Conservation (phyloP, 140 eudicot genomes). For the Anethum foeniculum region DNA sequence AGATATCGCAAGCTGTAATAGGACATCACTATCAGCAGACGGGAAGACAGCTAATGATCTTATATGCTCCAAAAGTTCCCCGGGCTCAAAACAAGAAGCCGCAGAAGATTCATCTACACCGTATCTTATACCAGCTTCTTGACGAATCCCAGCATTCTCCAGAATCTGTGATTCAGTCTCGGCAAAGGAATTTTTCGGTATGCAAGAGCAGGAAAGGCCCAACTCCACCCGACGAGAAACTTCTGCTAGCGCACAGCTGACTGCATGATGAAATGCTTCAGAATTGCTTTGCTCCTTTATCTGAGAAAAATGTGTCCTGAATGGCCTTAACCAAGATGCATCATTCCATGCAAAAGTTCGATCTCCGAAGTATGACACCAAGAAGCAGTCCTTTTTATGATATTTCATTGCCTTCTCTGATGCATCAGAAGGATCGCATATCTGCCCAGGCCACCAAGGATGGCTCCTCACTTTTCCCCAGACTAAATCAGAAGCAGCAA, state of each 20-base stretch:
- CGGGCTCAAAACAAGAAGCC: conserved; percentile 43
- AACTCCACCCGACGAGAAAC: conserved; percentile 56
- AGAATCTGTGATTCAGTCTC: conserved; percentile 24
- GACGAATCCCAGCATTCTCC: conserved; percentile 40
- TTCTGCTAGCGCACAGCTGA: conserved; percentile 52
- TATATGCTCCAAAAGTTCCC: conserved; percentile 25
- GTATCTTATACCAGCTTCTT: conserved; percentile 21
- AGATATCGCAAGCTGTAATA: conserved; percentile 27
- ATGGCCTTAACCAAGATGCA: conserved; percentile 42
- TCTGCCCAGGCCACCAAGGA: conserved; percentile 90
- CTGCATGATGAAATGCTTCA: conserved; percentile 44
- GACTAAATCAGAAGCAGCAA: conserved; percentile 46
- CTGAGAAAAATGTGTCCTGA: conserved; percentile 33
- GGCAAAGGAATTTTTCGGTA: conserved; percentile 21
- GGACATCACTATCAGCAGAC: conserved; percentile 27
- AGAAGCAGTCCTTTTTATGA: conserved; percentile 32
- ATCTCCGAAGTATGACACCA: conserved; percentile 66
- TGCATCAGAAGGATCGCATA: conserved; percentile 39
- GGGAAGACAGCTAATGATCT: conserved; percentile 28
- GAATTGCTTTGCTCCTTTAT: conserved; percentile 39
- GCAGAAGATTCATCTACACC: conserved; percentile 46
- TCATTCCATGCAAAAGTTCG: conserved; percentile 51
- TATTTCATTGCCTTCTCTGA: conserved; percentile 37
- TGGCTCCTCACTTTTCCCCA: conserved; percentile 83
- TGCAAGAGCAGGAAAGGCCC: conserved; percentile 56